A percentile compares a stretch with the other conserved stretches of the same genome.
Evolutionary conservation across 371 early-diverging fungal genomes (phyloP).

Genomic region (Mucor sp.): DNA sequence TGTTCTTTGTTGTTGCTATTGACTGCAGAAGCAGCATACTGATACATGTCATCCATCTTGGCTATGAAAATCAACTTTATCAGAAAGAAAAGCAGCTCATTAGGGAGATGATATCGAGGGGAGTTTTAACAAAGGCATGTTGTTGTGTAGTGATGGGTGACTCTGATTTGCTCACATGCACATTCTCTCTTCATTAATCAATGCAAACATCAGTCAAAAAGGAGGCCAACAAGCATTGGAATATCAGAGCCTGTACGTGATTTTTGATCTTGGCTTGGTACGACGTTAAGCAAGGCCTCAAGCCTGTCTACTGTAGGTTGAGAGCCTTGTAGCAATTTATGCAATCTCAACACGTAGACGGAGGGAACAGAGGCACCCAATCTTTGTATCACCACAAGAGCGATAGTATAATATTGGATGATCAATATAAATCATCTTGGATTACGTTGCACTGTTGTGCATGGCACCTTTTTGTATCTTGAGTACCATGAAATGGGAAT

Average conservation of each 20-base stretch:
- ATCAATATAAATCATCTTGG: neutral
- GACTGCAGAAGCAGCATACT: constrained; percentile 38
- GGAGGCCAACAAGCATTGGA: neutral
- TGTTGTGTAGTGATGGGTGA: neutral
- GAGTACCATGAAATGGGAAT: neutral
- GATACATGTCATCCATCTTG: constrained; percentile 28
- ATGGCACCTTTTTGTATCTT: neutral
- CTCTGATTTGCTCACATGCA: neutral
- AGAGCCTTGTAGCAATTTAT: neutral
- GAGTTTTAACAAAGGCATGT: constrained; percentile 1
- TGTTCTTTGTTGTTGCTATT: constrained; percentile 30
- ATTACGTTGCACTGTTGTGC: neutral
- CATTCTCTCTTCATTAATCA: neutral
- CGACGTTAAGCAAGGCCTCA: neutral
- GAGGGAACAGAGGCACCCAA: neutral
- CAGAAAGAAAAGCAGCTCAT: neutral
- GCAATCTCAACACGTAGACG: neutral
- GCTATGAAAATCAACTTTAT: neutral
- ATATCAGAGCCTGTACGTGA: neutral
- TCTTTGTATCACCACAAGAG: neutral
- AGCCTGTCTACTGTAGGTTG: neutral
- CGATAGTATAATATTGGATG: neutral
- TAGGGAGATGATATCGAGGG: neutral
- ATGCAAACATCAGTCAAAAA: neutral
- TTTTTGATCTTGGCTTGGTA: neutral